A percentile compares a stretch with the other conserved stretches of the same genome.
These are phyloP conservation scores for Chondrus crispus DNA, from an alignment of 23 red algal species.

Conservation along the genomic window DNA sequence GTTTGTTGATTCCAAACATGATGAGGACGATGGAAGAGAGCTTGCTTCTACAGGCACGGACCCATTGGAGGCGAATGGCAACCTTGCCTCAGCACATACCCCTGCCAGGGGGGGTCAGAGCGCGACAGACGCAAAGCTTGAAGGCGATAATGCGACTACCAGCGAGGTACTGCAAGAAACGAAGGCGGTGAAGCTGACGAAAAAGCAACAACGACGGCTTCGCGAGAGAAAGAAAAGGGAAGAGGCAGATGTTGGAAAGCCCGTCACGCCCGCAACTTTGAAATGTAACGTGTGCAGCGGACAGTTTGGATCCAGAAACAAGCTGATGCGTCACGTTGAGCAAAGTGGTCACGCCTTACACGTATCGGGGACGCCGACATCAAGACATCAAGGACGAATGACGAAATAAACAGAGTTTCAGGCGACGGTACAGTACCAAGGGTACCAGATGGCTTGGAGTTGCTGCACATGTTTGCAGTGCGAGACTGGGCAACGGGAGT, in stretches of 20 bases:
- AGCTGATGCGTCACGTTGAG: slow-evolving; percentile 80
- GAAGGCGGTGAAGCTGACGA: slow-evolving; percentile 10
- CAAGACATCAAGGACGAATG: neutral
- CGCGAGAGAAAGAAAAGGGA: slow-evolving; percentile 42
- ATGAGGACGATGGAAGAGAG: neutral
- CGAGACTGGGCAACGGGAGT: no score
- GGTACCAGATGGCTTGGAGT: neutral
- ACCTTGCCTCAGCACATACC: neutral
- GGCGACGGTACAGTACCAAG: neutral
- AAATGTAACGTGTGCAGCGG: slow-evolving; percentile 72
- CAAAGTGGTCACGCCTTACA: slow-evolving; percentile 65
- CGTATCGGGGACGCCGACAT: neutral
- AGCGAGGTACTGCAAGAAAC: no score
- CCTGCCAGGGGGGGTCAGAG: neutral
- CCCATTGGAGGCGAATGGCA: neutral
- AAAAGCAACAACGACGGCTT: slow-evolving; percentile 47
- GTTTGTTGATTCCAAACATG: neutral
- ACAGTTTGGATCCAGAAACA: slow-evolving; percentile 67
- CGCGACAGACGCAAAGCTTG: neutral
- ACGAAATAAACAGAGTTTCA: neutral
- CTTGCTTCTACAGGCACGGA: neutral
- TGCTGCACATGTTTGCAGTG: neutral
- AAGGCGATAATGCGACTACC: neutral
- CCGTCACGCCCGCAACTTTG: neutral
- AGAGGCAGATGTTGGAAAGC: neutral